A percentile compares a stretch with the other conserved stretches of the same genome.
Conservation (phyloP, 2,329 filamentous ascomycete genomes). For the Fusarium sp. region DNA sequence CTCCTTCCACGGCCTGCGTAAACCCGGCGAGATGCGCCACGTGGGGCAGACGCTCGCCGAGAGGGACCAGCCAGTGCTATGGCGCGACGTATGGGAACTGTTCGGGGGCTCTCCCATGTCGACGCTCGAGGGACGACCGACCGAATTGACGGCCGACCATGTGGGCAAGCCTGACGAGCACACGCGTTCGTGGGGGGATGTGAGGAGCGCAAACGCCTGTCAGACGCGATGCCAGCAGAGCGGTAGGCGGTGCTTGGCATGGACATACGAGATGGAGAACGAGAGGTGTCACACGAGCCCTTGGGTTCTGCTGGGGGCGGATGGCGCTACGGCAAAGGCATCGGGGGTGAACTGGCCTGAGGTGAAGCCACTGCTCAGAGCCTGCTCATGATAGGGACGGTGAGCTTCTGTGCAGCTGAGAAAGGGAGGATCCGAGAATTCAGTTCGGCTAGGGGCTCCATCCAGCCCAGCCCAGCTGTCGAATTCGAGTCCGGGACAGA, state of each 20-base stretch:
- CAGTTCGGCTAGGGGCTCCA: not conserved
- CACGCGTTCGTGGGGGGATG: slow-evolving; percentile 52
- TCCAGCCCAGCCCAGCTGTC: slow-evolving; percentile 10
- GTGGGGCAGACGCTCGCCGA: slow-evolving; percentile 57
- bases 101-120: slow-evolving; percentile 58
- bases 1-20: slow-evolving; percentile 64
- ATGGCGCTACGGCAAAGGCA: slow-evolving; percentile 39
- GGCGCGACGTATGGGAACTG: slow-evolving; percentile 63
- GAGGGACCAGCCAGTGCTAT: slow-evolving; percentile 56
- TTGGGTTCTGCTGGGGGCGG: slow-evolving; percentile 61
- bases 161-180: slow-evolving; percentile 63
- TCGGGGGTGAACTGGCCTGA: slow-evolving; percentile 50
- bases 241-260: slow-evolving; percentile 60
- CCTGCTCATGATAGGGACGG: slow-evolving; percentile 36
- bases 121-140: slow-evolving; percentile 51
- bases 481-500: slow-evolving; percentile 9
- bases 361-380: slow-evolving; percentile 42
- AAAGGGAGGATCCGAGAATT: slow-evolving; percentile 1
- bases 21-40: slow-evolving; percentile 58
- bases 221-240: slow-evolving; percentile 55
- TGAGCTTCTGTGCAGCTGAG: not conserved
- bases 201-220: slow-evolving; percentile 57
- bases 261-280: slow-evolving; percentile 59
- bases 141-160: slow-evolving; percentile 58
- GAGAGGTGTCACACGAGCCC: slow-evolving; percentile 59